Conservation (phyloP, 2,329 filamentous ascomycete species). For the Fusarium buxicola region DNA sequence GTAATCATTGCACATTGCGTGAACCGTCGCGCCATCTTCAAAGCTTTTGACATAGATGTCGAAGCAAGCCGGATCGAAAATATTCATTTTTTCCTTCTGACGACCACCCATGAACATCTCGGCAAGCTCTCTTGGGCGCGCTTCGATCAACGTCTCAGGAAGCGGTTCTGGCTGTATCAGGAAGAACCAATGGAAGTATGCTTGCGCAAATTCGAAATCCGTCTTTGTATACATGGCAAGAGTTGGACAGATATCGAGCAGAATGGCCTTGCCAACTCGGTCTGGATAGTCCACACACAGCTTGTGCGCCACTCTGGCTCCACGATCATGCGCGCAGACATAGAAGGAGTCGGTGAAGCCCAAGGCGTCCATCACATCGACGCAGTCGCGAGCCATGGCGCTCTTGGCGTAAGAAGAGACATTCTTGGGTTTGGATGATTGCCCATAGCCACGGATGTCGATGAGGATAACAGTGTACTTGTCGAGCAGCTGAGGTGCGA, state of each 20-base stretch:
- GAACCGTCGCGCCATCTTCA: slow-evolving; percentile 55
- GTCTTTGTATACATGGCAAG: slow-evolving; percentile 63
- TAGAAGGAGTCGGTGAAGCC: slow-evolving; percentile 54
- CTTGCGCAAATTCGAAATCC: slow-evolving; percentile 56
- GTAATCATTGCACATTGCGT: slow-evolving; percentile 68
- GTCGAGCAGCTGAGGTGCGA: slow-evolving; percentile 54
- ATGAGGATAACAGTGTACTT: slow-evolving; percentile 58
- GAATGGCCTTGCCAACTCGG: slow-evolving; percentile 56
- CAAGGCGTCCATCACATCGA: slow-evolving; percentile 58
- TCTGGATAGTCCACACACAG: slow-evolving; percentile 60
- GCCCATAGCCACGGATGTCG: slow-evolving; percentile 65
- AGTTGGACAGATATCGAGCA: slow-evolving; percentile 67
- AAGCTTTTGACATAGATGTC: slow-evolving; percentile 57
- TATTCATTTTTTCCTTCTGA: slow-evolving; percentile 49
- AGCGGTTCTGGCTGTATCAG: slow-evolving; percentile 64
- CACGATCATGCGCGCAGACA: slow-evolving; percentile 68
- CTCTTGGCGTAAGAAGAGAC: slow-evolving; percentile 58
- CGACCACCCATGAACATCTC: slow-evolving; percentile 57
- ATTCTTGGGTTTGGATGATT: slow-evolving; percentile 58
- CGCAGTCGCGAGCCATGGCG: slow-evolving; percentile 61
- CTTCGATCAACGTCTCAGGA: slow-evolving; percentile 60
- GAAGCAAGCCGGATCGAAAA: slow-evolving; percentile 51
- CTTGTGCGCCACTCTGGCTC: slow-evolving; percentile 66
- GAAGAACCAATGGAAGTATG: slow-evolving; percentile 71
- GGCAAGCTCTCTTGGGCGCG: slow-evolving; percentile 54